Percentiles rank a stretch among this genome's conserved stretches.
These are phyloP conservation scores for Biancaea sappan DNA, from an alignment of 306 rosid species.

Conservation along the genomic window DNA sequence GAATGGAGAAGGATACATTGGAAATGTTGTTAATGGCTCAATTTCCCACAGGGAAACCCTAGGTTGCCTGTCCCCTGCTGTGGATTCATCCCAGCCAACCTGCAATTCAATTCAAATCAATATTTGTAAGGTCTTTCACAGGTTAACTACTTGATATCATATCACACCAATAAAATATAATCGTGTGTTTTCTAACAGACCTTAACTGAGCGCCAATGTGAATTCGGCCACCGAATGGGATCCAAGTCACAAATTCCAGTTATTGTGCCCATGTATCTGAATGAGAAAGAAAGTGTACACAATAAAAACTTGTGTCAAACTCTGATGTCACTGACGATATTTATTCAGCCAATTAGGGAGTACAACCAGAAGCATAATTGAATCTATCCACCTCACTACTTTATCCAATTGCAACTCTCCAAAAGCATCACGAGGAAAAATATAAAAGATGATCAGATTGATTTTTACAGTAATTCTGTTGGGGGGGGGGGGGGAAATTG, in stretches of 20 bases:
- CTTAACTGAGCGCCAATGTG: conserved; percentile 99
- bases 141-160: not conserved
- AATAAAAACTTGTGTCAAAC: conserved; percentile 10
- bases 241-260: conserved; percentile 91
- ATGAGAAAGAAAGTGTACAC: conserved; percentile 3
- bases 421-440: not conserved
- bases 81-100: conserved; percentile 99
- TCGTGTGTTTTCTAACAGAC: conserved; percentile 46
- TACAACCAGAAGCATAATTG: not conserved
- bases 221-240: conserved; percentile 79
- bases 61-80: conserved; percentile 98
- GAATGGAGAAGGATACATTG: conserved; percentile 95
- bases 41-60: conserved; percentile 97
- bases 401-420: not conserved
- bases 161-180: not conserved
- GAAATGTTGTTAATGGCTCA: conserved; percentile 96
- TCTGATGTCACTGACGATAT: not conserved
- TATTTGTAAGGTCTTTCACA: not conserved
- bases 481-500: not conserved
- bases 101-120: conserved; percentile 41
- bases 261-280: conserved; percentile 88
- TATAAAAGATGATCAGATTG: not conserved
- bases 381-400: not conserved
- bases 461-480: not conserved
- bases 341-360: conserved; percentile 8